phyloP scores from a whole-genome alignment of 306 rosid species.

The Lablab purpureus region DNA sequence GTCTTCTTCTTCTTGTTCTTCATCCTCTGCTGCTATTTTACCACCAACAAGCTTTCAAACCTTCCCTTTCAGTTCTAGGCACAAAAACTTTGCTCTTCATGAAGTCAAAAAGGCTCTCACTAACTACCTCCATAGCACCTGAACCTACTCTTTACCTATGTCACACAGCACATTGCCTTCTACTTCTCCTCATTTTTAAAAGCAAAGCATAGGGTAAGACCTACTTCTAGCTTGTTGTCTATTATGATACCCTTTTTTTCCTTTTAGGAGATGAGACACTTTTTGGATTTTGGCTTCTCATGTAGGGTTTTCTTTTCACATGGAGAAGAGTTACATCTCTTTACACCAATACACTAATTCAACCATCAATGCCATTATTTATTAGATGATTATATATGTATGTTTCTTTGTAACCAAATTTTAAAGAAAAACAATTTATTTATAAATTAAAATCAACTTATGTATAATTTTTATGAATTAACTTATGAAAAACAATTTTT shows the following conservation, averaged over 20 bases:
- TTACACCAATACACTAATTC: not conserved
- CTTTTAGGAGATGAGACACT: not conserved
- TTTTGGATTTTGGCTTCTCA: not conserved
- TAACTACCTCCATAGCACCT: not conserved
- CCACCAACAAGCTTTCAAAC: not conserved
- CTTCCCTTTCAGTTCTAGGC: not conserved
- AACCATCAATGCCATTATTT: not conserved
- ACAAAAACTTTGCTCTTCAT: not conserved
- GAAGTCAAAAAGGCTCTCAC: not conserved
- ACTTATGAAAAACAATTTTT: too few relatives aligned
- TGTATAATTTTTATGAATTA: too few relatives aligned
- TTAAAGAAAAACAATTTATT: too few relatives aligned
- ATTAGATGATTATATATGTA: not conserved
- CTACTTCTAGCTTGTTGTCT: not conserved
- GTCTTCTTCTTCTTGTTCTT: too few relatives aligned
- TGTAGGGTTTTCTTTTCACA: not conserved
- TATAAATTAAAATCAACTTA: too few relatives aligned
- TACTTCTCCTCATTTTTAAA: not conserved
- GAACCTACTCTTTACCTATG: not conserved
- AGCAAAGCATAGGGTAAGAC: not conserved
- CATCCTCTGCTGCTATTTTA: too few relatives aligned
- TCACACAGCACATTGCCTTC: not conserved
- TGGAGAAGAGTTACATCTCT: not conserved
- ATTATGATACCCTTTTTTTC: not conserved
- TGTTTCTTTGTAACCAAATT: too few relatives aligned